Evolutionary conservation across 345 rosid species (phyloP).

Genomic region (Erysimum cheiranthoides): DNA sequence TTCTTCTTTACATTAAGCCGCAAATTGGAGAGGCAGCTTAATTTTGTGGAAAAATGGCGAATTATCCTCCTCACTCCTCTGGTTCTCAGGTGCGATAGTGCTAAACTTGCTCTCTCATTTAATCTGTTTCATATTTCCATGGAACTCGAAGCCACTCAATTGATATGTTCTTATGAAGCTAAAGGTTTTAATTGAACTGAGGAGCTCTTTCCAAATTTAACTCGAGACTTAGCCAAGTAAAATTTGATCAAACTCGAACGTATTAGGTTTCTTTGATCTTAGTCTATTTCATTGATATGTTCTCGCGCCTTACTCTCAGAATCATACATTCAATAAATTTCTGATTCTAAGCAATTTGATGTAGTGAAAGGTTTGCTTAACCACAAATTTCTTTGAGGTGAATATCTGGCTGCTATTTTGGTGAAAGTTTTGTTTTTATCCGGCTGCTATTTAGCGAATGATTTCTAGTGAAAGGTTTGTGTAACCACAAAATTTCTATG

Average conservation of each 20-base stretch:
- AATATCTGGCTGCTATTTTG: neutral
- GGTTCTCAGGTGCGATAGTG: conserved; percentile 60
- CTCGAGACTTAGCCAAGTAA: neutral
- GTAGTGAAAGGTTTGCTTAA: neutral
- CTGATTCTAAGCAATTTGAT: conserved; percentile 1
- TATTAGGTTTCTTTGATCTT: neutral
- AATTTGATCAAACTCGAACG: neutral
- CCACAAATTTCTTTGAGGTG: neutral
- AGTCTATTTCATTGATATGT: neutral
- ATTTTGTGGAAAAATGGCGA: conserved; percentile 58
- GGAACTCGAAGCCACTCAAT: conserved; percentile 18
- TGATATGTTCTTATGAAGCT: neutral
- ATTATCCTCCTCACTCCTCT: conserved; percentile 68
- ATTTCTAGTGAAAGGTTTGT: no score
- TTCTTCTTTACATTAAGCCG: conserved; percentile 29
- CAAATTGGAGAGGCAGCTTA: conserved; percentile 27
- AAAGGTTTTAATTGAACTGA: neutral
- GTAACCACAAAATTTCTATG: no score
- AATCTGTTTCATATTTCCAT: conserved; percentile 8
- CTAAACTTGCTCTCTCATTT: conserved; percentile 17
- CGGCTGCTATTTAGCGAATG: no score
- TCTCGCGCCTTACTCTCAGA: neutral
- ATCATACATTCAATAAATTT: neutral
- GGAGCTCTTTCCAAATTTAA: neutral
- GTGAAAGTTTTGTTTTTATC: neutral